Conservation (phyloP, 225 moss, liverwort and hornwort species). For the Thuidium tamariscinum region DNA sequence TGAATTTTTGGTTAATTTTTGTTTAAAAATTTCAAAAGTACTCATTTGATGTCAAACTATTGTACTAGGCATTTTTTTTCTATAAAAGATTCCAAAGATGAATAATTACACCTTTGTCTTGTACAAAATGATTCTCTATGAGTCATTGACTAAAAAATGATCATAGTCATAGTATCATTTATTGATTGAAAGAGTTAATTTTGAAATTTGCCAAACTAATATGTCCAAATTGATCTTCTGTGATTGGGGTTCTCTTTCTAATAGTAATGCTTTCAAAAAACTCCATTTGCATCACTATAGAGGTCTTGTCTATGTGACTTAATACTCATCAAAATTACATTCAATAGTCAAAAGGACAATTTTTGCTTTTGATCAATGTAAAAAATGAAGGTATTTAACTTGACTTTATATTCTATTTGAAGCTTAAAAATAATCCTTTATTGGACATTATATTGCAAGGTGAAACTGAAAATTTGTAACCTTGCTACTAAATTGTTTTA, state of each 20-base stretch:
- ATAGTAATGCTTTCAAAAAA: background rate
- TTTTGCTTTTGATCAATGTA: background rate
- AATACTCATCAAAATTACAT: background rate
- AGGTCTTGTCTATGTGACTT: background rate
- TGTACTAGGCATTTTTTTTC: no score
- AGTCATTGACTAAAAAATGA: no score
- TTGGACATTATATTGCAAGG: background rate
- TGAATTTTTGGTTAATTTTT: no score
- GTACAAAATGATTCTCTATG: no score
- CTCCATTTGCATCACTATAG: no score
- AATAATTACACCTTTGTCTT: no score
- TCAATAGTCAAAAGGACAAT: background rate
- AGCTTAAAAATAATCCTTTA: background rate
- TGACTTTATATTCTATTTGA: background rate
- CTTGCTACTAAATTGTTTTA: no score
- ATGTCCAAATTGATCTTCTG: fast-evolving
- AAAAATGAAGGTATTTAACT: background rate
- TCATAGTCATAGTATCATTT: no score
- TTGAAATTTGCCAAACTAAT: background rate
- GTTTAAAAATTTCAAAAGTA: no score
- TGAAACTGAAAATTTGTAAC: background rate
- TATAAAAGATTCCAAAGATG: no score
- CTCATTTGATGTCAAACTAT: no score
- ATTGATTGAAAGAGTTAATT: background rate
- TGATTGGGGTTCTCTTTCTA: background rate